These are phyloP conservation scores for Phytophthora crassamura DNA, from an alignment of 352 stramenopile species.

Conservation along the genomic window DNA sequence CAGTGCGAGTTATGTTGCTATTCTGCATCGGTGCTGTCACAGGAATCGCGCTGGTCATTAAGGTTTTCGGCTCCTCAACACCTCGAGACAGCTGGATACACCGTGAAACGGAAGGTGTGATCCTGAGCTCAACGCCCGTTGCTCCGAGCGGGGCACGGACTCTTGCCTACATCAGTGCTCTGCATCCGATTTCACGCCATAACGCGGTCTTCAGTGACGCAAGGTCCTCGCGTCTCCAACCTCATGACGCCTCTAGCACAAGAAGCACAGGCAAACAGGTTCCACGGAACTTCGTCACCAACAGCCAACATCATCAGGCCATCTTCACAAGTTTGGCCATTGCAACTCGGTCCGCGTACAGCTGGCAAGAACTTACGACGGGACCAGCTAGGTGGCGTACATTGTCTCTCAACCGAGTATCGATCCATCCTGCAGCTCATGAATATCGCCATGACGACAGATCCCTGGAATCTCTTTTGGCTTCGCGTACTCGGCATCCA, in stretches of 20 bases:
- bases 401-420: slow-evolving; percentile 1
- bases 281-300: neutral
- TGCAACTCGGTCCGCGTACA: neutral
- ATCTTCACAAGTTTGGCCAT: neutral
- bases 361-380: neutral
- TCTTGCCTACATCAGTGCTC: slow-evolving; percentile 17
- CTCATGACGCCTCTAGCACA: neutral
- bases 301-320: slow-evolving; percentile 2
- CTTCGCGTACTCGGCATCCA: slow-evolving; percentile 35
- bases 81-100: slow-evolving; percentile 1
- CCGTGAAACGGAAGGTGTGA: slow-evolving; percentile 4
- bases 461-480: slow-evolving; percentile 42
- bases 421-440: slow-evolving; percentile 41
- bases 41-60: neutral
- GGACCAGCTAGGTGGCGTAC: neutral
- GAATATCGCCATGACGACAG: slow-evolving; percentile 56
- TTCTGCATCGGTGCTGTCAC: slow-evolving; percentile 21
- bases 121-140: slow-evolving; percentile 19
- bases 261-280: neutral
- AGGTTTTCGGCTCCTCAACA: neutral
- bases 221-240: slow-evolving; percentile 2
- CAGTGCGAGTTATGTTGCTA: slow-evolving; percentile 22
- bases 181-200: slow-evolving; percentile 21
- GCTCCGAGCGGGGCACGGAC: slow-evolving; percentile 9
- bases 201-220: neutral